These are phyloP conservation scores for Leptographium lundbergii DNA, from an alignment of 2,329 filamentous ascomycete species.

Conservation along the genomic window DNA sequence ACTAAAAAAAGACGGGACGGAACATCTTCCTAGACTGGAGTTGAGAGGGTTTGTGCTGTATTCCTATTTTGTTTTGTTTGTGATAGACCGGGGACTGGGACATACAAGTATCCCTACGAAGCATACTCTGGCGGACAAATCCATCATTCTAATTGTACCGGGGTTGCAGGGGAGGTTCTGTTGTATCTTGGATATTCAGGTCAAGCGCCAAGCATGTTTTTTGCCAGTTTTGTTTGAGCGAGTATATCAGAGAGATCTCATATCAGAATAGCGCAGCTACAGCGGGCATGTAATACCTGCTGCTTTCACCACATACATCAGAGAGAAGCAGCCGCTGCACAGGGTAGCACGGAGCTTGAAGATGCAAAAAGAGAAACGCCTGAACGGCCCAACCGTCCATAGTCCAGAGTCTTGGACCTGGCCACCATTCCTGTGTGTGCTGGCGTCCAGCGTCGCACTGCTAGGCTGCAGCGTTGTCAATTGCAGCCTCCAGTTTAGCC, in stretches of 20 bases:
- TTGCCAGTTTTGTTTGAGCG: background rate
- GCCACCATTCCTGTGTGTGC: background rate
- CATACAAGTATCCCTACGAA: background rate
- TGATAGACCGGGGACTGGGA: background rate
- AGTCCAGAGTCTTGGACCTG: no score
- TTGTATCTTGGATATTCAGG: background rate
- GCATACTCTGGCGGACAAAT: background rate
- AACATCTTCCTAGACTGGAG: background rate
- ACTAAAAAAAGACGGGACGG: background rate
- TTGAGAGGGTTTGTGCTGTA: background rate
- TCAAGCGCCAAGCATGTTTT: background rate
- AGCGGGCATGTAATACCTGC: background rate
- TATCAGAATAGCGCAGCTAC: background rate
- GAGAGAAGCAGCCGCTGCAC: no score
- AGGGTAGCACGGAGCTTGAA: background rate
- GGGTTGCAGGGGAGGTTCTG: background rate
- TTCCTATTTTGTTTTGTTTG: background rate
- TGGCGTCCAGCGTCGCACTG: background rate
- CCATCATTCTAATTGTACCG: background rate
- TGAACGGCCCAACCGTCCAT: no score
- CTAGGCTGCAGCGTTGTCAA: no score
- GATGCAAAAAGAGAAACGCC: no score
- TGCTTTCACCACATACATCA: background rate
- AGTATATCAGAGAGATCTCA: background rate
- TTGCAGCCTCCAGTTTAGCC: background rate